A percentile compares a stretch with the other conserved stretches of the same genome.
phyloP scores from a whole-genome alignment of 768 basidiomycete species.

The Dentipellis fragilis region DNA sequence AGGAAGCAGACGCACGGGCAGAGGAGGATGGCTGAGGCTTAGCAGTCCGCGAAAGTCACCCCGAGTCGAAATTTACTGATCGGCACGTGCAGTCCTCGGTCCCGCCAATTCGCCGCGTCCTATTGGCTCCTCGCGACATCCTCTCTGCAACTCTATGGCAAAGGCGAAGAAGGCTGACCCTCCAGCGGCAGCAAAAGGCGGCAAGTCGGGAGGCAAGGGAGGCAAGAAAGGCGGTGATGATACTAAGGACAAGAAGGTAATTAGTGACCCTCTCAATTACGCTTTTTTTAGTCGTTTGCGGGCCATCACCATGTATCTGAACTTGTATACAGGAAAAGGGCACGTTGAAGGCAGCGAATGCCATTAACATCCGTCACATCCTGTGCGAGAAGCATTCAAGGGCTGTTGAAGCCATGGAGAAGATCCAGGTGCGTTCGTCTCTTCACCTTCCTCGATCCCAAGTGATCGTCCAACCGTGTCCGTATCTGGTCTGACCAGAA shows the following conservation, averaged over 20 bases:
- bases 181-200: not conserved
- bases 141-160: conserved; percentile 6
- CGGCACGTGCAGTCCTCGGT: not conserved
- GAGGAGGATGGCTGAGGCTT: not conserved
- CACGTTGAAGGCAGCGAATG: conserved; percentile 65
- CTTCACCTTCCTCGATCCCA: not conserved
- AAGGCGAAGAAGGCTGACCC: conserved; percentile 28
- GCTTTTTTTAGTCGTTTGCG: not conserved
- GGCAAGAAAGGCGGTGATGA: conserved; percentile 10
- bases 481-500: conserved; percentile 31
- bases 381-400: conserved; percentile 83
- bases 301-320: not conserved
- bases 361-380: conserved; percentile 81
- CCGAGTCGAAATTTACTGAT: not conserved
- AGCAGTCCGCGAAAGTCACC: not conserved
- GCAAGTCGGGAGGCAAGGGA: conserved; percentile 2
- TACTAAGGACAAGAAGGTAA: conserved; percentile 29
- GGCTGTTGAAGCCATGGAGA: conserved; percentile 67
- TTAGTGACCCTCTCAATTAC: conserved; percentile 21
- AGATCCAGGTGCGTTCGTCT: conserved; percentile 51
- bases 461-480: not conserved
- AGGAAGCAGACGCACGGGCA: not conserved
- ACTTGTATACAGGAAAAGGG: conserved; percentile 36
- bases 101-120: conserved; percentile 1
- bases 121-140: conserved; percentile 5